phyloP scores from a whole-genome alignment of 2,329 filamentous ascomycete species.

The Penicillium sp. region DNA sequence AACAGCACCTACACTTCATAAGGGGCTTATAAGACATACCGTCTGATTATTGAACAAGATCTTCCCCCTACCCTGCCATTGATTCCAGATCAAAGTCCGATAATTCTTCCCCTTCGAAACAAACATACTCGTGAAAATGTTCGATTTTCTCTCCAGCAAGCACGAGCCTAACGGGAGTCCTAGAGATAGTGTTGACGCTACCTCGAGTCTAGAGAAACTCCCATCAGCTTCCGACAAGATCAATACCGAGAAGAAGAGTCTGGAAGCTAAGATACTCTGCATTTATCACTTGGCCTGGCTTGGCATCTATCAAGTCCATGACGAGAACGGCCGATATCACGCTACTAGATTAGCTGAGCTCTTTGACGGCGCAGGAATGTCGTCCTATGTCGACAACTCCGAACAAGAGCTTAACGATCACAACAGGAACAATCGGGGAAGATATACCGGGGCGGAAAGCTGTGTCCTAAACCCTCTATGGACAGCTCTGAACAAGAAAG shows the following conservation, averaged over 20 bases:
- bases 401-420: neutral
- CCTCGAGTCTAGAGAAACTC: neutral
- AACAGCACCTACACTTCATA: neutral
- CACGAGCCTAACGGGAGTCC: neutral
- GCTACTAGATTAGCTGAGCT: constrained; percentile 3
- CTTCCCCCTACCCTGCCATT: neutral
- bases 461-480: constrained; percentile 3
- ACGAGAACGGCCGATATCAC: constrained; percentile 1
- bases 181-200: neutral
- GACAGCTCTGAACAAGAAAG: constrained; percentile 2
- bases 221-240: constrained; percentile 5
- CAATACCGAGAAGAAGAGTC: constrained; percentile 2
- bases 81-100: neutral
- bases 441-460: neutral
- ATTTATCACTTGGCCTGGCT: constrained; percentile 8
- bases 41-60: neutral
- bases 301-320: constrained; percentile 12
- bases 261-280: constrained; percentile 10
- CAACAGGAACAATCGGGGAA: neutral
- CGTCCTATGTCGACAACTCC: constrained; percentile 3
- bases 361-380: constrained; percentile 13
- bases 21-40: neutral
- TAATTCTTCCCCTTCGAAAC: neutral
- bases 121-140: neutral
- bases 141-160: constrained; percentile 3